Base-by-base conservation (phyloP, 345 rosid species). In the Gossypium australe region DNA sequence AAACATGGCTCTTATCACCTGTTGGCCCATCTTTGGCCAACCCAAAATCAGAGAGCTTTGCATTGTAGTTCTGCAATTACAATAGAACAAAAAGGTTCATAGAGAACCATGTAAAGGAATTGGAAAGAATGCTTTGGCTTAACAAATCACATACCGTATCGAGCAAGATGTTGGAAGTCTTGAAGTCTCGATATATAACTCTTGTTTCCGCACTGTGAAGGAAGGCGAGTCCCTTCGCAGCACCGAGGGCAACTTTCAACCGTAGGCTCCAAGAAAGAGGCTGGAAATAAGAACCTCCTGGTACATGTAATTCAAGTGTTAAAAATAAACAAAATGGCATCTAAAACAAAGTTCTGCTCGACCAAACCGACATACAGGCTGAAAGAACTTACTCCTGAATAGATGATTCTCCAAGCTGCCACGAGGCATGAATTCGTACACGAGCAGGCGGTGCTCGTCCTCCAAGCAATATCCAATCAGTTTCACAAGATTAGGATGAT, bases 11-110 rank as follows among this genome's bases (percentile, higher is more conserved):
- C 67, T 87, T 86, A 68, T 88, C 91, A 44, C 92, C 95, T 0
- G 87, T 87, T 18, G 95, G 95, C n/a, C 91, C 95, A 72, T 90
- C 95, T 79, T 90, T 90, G 76, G 95, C 95, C 76, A 90, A 81
- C 67, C 95, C 95, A 51, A 90, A 90, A 80, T 90, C 95, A 45
- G 95, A 90, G 68, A 90, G 91, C 77, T 90, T 90, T 2, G 95
- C 91, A 73, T 85, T 87, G 78, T 90, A 88, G 75, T 82, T 81
- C 92, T 90, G 86, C 68, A 60, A 67, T 62, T 3, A 67, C 25
- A 57, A 56, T 29, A 16, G 27, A 38, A 53, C 41, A 52, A 78
- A 48, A 22, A 9, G 48, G 76, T 62, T 58, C 4, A 66, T 16
- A 69, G 65, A 58, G 72, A 62, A 65, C 49, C 41, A 58, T 63